Base-by-base conservation (phyloP, 306 rosid species). In the Medicago ruthenica region DNA sequence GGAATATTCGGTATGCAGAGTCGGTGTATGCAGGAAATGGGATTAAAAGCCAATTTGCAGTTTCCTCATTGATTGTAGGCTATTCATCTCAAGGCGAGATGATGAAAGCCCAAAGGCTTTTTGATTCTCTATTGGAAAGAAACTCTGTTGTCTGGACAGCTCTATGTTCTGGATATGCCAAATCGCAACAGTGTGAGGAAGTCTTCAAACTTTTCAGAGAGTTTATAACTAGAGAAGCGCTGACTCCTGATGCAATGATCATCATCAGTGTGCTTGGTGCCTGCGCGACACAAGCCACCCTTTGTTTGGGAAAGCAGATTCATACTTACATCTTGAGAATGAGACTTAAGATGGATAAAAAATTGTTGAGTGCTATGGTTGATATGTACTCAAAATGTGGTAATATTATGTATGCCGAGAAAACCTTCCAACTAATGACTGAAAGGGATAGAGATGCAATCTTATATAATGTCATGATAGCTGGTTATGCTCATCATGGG, bases 371-470 rank as follows among this genome's bases (percentile, higher is more conserved):
- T 72, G 83, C 96, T 53, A 76, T 92, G 72, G 85, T 87, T 71
- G 96, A 90, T 81, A 92, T 92, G 97, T 90, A 92, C 86, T 90
- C 96, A 73, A 92, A 90, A 85, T 88, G 93, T 58, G 97, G 97
- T 58, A 84, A 58, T 72, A 76, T 92, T 51, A 40, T 72, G 44
- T 85, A 84, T 50, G 89, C 93, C 7, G 92, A 79, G 80, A 88
- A 84, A 65, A 70, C 81, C 73, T 88, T 88, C 62, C 61, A 58
- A 55, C 41, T 74, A 9, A 80, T 76, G 73, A 55, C 47, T 15
- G 83, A 83, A 31, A 81, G 81, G 22, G 79, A 83, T 31, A 84
- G 85, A 79, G 97, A 92, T 80, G 59, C 67, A 45, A 59, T 92
- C 75, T 67, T 84, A 21, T 87, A 85, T 82, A 90, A 92, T 80